These are phyloP conservation scores for Fibroporia radiculosa DNA, from an alignment of 768 basidiomycete species.

Conservation along the genomic window DNA sequence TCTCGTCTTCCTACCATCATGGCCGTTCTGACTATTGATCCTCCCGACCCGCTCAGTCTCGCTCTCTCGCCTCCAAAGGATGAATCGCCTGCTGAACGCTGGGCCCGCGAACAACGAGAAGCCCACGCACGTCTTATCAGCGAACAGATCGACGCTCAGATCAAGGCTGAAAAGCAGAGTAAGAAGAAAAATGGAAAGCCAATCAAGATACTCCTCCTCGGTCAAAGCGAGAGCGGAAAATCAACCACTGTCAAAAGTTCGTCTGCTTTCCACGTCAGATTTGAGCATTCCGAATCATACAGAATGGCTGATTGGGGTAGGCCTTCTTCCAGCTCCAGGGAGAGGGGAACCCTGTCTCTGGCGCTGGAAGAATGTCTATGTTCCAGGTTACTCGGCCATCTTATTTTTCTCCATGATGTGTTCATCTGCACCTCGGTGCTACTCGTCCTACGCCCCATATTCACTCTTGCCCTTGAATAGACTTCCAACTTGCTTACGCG, in stretches of 20 bases:
- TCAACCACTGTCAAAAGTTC: conserved; percentile 75
- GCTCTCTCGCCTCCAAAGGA: conserved; percentile 56
- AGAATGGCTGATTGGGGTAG: neutral
- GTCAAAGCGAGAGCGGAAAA: conserved; percentile 73
- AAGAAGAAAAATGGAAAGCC: conserved; percentile 59
- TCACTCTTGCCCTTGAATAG: conserved; percentile 29
- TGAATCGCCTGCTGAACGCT: conserved; percentile 52
- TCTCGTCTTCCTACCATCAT: conserved; percentile 3
- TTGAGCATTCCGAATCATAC: neutral
- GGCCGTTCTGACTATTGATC: conserved; percentile 7
- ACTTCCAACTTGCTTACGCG: conserved; percentile 74
- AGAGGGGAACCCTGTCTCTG: neutral
- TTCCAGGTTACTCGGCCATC: too few species aligned
- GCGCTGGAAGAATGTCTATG: neutral
- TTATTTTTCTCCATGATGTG: neutral
- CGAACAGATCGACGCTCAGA: conserved; percentile 71
- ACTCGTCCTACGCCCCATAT: too few species aligned
- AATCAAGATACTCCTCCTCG: conserved; percentile 66
- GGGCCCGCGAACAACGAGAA: conserved; percentile 50
- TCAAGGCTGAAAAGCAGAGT: conserved; percentile 50
- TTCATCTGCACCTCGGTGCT: too few species aligned
- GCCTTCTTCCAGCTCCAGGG: neutral
- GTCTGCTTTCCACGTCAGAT: conserved; percentile 9
- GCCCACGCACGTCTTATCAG: conserved; percentile 55
- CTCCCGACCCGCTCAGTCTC: conserved; percentile 48